Conservation (phyloP, 345 rosid genomes). For the Firmiana major region DNA sequence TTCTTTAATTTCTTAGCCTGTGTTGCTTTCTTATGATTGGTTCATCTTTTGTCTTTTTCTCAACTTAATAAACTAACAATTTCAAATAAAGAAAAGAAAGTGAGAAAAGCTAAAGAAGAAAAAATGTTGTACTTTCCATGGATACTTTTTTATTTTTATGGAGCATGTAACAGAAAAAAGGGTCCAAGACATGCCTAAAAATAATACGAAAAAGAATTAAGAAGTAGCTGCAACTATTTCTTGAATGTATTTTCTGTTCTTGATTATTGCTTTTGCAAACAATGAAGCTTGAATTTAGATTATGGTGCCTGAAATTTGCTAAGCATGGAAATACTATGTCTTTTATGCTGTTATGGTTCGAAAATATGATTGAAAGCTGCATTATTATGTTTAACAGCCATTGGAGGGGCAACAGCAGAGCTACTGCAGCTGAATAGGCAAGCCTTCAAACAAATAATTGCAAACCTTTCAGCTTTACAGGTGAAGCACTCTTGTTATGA, state of each 20-base stretch:
- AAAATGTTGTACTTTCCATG: neutral
- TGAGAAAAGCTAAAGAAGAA: neutral
- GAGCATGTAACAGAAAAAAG: conserved; percentile 26
- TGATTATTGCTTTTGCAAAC: neutral
- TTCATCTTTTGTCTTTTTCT: neutral
- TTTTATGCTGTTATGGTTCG: neutral
- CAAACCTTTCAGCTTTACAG: conserved; percentile 45
- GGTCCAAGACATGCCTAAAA: neutral
- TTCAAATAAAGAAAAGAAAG: neutral
- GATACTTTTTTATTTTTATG: conserved; percentile 10
- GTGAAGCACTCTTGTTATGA: conserved; percentile 32
- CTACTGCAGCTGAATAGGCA: conserved; percentile 62
- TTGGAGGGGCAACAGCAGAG: conserved; percentile 47
- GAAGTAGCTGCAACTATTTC: neutral
- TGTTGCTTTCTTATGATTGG: neutral
- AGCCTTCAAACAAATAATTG: conserved; percentile 42
- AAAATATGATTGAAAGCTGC: conserved; percentile 3
- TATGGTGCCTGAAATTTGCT: neutral
- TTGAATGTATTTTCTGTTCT: neutral
- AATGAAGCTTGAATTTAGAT: conserved; percentile 1
- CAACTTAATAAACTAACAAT: neutral
- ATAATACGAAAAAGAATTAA: neutral
- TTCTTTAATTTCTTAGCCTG: neutral
- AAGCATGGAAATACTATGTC: neutral
- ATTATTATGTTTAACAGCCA: conserved; percentile 28